These are phyloP conservation scores for Tubosaeta brunneosetosa DNA, from an alignment of 768 basidiomycete species.

Conservation along the genomic window DNA sequence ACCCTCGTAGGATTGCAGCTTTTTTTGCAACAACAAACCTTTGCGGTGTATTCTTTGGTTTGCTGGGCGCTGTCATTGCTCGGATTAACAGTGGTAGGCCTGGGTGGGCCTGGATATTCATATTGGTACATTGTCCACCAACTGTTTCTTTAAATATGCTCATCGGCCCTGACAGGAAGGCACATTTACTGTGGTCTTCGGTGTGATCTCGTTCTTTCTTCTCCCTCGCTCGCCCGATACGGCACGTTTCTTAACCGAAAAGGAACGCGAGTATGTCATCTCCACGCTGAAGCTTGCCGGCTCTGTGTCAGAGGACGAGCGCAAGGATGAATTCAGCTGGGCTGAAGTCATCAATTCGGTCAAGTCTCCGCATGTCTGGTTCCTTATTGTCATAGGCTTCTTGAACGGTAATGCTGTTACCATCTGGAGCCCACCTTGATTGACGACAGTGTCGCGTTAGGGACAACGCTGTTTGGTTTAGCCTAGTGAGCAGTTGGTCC, in stretches of 20 bases:
- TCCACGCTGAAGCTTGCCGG: conserved; percentile 17
- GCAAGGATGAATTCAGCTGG: conserved; percentile 51
- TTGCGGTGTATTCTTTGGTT: conserved; percentile 57
- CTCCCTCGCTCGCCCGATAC: conserved; percentile 41
- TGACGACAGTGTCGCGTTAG: conserved; percentile 8
- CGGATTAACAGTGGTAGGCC: conserved; percentile 48
- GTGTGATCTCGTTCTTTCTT: conserved; percentile 45
- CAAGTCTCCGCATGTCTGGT: conserved; percentile 52
- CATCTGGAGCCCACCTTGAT: neutral
- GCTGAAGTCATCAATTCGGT: conserved; percentile 46
- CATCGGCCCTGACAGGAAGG: conserved; percentile 41
- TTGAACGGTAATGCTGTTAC: conserved; percentile 39
- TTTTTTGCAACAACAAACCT: conserved; percentile 45
- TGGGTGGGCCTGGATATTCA: conserved; percentile 64
- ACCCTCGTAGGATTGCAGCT: conserved; percentile 29
- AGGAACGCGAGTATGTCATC: conserved; percentile 48
- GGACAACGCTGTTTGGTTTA: conserved; percentile 12
- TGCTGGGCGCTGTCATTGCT: conserved; percentile 55
- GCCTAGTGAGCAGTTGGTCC: conserved; percentile 20
- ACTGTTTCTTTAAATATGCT: neutral
- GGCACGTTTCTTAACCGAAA: conserved; percentile 45
- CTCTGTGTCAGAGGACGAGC: conserved; percentile 38
- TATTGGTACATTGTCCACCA: conserved; percentile 33
- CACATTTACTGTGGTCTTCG: conserved; percentile 57
- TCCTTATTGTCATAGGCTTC: conserved; percentile 49